phyloP scores from a whole-genome alignment of 2,329 filamentous ascomycete species.

The Pseudogymnoascus sp. region DNA sequence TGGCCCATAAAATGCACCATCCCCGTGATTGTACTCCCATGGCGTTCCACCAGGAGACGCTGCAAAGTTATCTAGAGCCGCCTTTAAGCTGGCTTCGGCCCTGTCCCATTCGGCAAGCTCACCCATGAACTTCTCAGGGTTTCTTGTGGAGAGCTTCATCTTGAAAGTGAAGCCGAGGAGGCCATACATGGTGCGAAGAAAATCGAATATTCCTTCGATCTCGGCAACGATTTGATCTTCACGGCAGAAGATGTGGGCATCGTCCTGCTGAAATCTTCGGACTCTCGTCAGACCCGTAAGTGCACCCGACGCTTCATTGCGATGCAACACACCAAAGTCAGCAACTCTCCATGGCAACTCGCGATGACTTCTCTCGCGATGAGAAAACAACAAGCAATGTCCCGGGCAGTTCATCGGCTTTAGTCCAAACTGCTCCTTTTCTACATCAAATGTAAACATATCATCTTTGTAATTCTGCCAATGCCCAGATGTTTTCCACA shows the following conservation, averaged over 20 bases:
- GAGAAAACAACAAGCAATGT: constrained; percentile 80
- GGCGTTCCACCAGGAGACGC: constrained; percentile 45
- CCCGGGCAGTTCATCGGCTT: constrained; percentile 99
- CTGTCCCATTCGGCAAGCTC: constrained; percentile 80
- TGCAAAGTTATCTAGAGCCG: constrained; percentile 72
- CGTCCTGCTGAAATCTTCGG: constrained; percentile 90
- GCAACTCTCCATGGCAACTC: constrained; percentile 88
- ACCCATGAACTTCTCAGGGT: constrained; percentile 79
- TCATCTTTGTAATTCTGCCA: constrained; percentile 92
- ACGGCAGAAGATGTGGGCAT: constrained; percentile 91
- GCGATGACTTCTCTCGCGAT: constrained; percentile 76
- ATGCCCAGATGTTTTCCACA: constrained; percentile 94
- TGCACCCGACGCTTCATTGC: constrained; percentile 91
- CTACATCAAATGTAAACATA: constrained; percentile 80
- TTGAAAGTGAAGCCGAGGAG: constrained; percentile 86
- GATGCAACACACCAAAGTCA: constrained; percentile 90
- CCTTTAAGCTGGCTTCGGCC: constrained; percentile 72
- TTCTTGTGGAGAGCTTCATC: constrained; percentile 84
- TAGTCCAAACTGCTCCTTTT: constrained; percentile 76
- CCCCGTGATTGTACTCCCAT: constrained; percentile 89
- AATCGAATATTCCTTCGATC: constrained; percentile 79
- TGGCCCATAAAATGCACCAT: constrained; percentile 95
- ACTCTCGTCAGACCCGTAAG: constrained; percentile 86
- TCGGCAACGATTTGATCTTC: constrained; percentile 67
- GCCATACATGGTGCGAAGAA: constrained; percentile 70